phyloP scores from a whole-genome alignment of 1,284 basidiomycete genomes.

The Blastosporella zonata region DNA sequence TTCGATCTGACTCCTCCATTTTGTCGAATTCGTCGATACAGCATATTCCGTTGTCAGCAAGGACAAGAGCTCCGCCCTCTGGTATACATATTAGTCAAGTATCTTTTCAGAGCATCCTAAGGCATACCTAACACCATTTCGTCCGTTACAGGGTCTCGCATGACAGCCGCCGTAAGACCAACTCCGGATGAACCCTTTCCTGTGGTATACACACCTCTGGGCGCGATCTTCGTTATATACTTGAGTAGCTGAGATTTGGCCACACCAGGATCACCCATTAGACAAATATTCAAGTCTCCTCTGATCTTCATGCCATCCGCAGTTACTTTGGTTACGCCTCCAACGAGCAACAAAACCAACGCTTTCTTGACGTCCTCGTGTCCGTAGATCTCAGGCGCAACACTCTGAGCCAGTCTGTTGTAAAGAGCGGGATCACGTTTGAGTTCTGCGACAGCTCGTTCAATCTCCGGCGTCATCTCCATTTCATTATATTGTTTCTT shows the following conservation, averaged over 20 bases:
- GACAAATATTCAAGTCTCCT: conserved; percentile 95
- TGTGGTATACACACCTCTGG: conserved; percentile 96
- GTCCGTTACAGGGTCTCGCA: conserved; percentile 99
- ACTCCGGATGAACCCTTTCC: conserved; percentile 98
- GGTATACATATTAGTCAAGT: conserved; percentile 15
- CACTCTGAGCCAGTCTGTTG: conserved; percentile 79
- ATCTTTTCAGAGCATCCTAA: not conserved
- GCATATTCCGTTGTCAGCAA: conserved; percentile 99
- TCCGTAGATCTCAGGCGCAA: conserved; percentile 98
- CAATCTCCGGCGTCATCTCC: conserved; percentile 87
- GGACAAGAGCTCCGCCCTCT: conserved; percentile 98
- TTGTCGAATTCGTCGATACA: conserved; percentile 99
- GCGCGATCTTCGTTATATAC: conserved; percentile 98
- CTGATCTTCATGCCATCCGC: conserved; percentile 99
- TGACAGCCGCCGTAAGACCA: conserved; percentile 97
- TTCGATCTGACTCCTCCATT: conserved; percentile 98
- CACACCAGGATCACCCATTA: conserved; percentile 99
- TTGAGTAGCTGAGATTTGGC: conserved; percentile 98
- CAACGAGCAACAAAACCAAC: conserved; percentile 89
- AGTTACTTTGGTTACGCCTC: conserved; percentile 92
- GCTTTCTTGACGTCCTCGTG: conserved; percentile 99
- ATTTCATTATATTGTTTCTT: conserved; percentile 98
- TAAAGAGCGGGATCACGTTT: conserved; percentile 81
- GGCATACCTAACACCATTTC: conserved; percentile 95
- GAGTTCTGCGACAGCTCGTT: conserved; percentile 68